phyloP scores from a whole-genome alignment of 345 rosid genomes.

The Durio zibethinus region DNA sequence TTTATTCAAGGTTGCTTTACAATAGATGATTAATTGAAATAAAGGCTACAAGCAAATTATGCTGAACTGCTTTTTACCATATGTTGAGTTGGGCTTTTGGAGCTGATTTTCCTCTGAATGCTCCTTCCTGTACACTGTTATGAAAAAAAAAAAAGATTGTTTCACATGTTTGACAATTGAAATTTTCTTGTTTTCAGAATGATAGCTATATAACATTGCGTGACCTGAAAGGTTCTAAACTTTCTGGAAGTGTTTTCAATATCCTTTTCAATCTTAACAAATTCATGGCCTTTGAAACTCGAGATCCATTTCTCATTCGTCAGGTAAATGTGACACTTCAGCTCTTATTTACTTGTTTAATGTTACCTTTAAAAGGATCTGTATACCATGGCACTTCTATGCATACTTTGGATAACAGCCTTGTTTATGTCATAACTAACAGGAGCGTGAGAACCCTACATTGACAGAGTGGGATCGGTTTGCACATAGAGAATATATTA shows the following conservation, averaged over 20 bases:
- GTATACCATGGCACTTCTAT: neutral
- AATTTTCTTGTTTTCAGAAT: conserved; percentile 45
- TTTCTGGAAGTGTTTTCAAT: conserved; percentile 87
- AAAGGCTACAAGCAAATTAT: neutral
- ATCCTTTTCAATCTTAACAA: conserved; percentile 94
- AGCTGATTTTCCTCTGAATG: neutral
- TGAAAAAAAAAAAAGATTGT: neutral
- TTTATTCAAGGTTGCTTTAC: neutral
- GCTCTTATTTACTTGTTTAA: neutral
- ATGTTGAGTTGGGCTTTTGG: neutral
- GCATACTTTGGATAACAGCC: conserved; percentile 15
- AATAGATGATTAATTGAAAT: neutral
- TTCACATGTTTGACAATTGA: conserved; percentile 15
- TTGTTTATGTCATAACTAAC: conserved; percentile 20
- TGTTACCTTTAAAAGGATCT: neutral
- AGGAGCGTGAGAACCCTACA: conserved; percentile 96
- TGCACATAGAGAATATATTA: conserved; percentile 95
- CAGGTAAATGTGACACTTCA: conserved; percentile 49
- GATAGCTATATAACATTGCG: conserved; percentile 63
- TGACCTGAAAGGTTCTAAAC: conserved; percentile 82
- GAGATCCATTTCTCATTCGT: conserved; percentile 95
- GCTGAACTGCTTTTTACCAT: neutral
- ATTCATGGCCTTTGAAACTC: conserved; percentile 96
- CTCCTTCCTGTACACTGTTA: neutral
- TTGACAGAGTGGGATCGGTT: conserved; percentile 98